Evolutionary conservation across 129 eudicot species (phyloP).

Genomic region (Artemisia tridentata): DNA sequence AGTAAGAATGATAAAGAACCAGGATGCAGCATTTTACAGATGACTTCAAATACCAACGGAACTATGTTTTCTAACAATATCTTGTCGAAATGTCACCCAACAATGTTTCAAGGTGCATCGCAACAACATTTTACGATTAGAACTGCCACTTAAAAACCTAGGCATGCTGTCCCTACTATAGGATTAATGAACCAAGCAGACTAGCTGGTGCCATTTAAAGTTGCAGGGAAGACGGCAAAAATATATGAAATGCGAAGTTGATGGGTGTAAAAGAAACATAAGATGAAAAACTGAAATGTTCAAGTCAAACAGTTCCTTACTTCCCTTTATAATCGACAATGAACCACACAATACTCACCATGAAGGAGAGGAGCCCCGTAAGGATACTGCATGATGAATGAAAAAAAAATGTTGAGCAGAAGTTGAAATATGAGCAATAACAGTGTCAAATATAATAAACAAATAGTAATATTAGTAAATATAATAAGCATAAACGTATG

Average conservation of each 20-base stretch:
- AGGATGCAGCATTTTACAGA: background rate
- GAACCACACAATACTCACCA: conserved; percentile 60
- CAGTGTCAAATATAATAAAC: conserved; percentile 7
- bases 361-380: conserved; percentile 91
- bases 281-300: conserved; percentile 7
- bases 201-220: background rate
- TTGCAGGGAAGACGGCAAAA: background rate
- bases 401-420: conserved; percentile 14
- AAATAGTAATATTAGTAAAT: conserved; percentile 16
- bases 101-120: background rate
- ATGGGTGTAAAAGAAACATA: background rate
- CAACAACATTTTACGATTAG: background rate
- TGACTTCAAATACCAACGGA: background rate
- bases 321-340: conserved; percentile 13
- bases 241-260: background rate
- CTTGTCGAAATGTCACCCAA: background rate
- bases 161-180: background rate
- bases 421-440: background rate
- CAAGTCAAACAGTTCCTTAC: background rate
- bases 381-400: conserved; percentile 70
- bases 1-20: background rate
- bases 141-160: background rate
- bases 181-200: background rate
- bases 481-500: background rate
- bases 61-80: background rate